Conservation (phyloP, 805 yeast genomes). For the Vanderwaltozyma yarrowii region DNA sequence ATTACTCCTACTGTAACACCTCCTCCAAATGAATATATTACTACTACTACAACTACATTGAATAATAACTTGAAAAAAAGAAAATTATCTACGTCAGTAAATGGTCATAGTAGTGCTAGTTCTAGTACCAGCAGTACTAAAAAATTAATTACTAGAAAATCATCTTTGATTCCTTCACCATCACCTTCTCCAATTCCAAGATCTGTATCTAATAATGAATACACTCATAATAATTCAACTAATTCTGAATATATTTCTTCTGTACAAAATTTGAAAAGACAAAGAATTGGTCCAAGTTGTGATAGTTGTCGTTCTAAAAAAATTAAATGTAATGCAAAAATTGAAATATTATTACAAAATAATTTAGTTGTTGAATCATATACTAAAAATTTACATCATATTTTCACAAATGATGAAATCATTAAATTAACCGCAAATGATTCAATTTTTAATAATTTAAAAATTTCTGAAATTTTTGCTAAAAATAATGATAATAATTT, state of each 20-base stretch:
- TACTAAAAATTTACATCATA: conserved; percentile 15
- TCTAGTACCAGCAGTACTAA: no score
- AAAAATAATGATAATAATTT: not conserved
- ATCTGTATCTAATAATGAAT: not conserved
- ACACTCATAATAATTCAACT: no score
- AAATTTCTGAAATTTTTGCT: not conserved
- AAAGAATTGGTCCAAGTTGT: conserved; percentile 68
- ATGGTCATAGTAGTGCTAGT: no score
- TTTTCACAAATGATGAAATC: conserved; percentile 12
- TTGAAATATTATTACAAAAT: conserved; percentile 32
- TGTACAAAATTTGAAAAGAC: conserved; percentile 31
- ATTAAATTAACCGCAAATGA: not conserved
- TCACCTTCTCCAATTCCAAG: conserved; percentile 1
- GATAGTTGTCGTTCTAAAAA: conserved; percentile 63
- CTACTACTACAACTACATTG: not conserved
- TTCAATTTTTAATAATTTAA: not conserved
- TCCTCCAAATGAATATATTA: not conserved
- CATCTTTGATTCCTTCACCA: not conserved
- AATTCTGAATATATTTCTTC: no score
- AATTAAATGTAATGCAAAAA: conserved; percentile 66
- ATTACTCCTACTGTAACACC: not conserved
- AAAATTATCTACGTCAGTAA: not conserved
- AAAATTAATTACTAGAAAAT: no score
- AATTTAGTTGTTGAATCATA: conserved; percentile 8
- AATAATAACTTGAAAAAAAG: not conserved